Base-by-base conservation (phyloP, 306 rosid species). In the Sechiopsis laciniata region DNA sequence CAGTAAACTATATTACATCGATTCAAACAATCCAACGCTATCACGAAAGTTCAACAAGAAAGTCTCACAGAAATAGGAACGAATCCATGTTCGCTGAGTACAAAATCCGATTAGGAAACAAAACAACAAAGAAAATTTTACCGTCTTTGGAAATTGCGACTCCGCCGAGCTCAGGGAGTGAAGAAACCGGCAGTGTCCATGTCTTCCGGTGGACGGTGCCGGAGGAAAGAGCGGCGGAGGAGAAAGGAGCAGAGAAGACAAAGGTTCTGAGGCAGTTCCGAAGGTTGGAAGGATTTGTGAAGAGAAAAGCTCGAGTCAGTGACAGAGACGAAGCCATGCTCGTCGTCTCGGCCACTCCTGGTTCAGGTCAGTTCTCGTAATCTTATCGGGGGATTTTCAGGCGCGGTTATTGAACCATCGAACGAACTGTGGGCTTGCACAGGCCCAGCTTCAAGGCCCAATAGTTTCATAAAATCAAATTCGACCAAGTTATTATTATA, bases 61-160 rank as follows among this genome's bases (percentile, higher is more conserved):
- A 37, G 42, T 37, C 42, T 3, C 42, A 22, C 17, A 11, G n/a
- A n/a, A 50, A 50, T 67, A 22, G 17, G 21, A 50, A 69, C 3
- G 19, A 69, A 5, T 50, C 10, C 8, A 15, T 16, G 58, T 22
- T n/a, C 22, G 42, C 42, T 5, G 42, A 37, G 5, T 37, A 37
- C 5, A 67, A 6, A 45, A 20, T 12, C 55, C 17, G 35, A 67
- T 42, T 7, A 12, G 32, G 26, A 42, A n/a, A n/a, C 9, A 24
- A 7, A 80, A 45, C 32, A 13, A 59, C 1, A 75, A 73, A 46
- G 29, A 22, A 20, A 1, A 35, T 6, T 26, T 55, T 83, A 93
- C 98, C 96, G 77, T 90, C 89, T 79, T 76, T 88, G n/a, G 75
- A 71, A 77, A 93, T 75, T 79, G 86, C 86, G 87, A 88, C 80